phyloP scores from a whole-genome alignment of 139 green algal species.

The Gonium pectorale region DNA sequence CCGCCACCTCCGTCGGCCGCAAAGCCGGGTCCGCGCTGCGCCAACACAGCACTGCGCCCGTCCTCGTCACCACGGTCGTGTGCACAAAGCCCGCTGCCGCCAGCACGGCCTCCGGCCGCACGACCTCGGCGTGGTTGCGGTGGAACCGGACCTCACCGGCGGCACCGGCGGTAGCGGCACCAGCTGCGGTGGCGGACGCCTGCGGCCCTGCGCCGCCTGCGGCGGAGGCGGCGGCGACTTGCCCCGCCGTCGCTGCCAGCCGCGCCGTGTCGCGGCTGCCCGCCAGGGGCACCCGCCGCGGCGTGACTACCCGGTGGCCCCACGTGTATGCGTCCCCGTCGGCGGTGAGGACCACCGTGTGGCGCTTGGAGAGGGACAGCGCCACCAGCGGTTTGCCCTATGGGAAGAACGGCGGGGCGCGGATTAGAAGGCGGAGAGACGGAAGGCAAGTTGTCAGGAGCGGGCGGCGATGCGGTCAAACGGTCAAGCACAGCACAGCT shows the following conservation, averaged over 20 bases:
- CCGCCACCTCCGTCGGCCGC: conserved; percentile 71
- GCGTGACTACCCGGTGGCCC: conserved; percentile 84
- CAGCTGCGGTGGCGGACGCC: too few relatives aligned
- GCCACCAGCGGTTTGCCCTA: conserved; percentile 72
- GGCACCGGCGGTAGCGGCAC: not conserved
- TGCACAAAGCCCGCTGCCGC: conserved; percentile 80
- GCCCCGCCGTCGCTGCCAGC: conserved; percentile 6
- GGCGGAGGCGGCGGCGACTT: not conserved
- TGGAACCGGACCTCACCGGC: conserved; percentile 70
- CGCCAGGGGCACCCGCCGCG: conserved; percentile 60
- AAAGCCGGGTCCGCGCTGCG: conserved; percentile 69
- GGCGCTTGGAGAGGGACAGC: conserved; percentile 88
- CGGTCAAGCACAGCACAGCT: too few relatives aligned
- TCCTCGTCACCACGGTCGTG: conserved; percentile 71
- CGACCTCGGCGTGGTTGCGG: conserved; percentile 73
- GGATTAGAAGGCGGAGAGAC: not conserved
- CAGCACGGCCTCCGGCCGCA: conserved; percentile 67
- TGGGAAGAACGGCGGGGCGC: not conserved
- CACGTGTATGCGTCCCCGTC: conserved; percentile 89
- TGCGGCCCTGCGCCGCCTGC: not conserved
- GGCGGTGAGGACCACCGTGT: conserved; percentile 85
- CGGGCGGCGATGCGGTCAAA: too few relatives aligned
- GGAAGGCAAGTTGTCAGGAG: too few relatives aligned
- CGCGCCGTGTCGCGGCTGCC: conserved; percentile 58
- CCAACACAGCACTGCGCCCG: conserved; percentile 84